Percentiles rank a stretch among this genome's conserved stretches.
Conservation (phyloP, 2,329 filamentous ascomycete species). For the Incumbomyces lentus region DNA sequence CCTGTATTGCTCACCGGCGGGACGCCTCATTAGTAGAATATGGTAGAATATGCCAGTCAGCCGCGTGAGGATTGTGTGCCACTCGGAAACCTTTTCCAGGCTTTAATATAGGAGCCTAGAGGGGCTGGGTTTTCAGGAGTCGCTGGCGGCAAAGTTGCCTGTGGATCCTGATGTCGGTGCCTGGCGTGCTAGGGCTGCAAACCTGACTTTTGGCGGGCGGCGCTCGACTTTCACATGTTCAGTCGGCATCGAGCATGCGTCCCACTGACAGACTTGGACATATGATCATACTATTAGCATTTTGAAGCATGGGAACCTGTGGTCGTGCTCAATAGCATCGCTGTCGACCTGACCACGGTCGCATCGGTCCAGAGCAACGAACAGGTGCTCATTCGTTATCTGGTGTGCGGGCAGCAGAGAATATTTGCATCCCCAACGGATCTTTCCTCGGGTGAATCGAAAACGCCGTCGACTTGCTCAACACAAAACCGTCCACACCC, state of each 20-base stretch:
- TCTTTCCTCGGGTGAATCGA: not conserved
- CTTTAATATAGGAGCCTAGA: no score
- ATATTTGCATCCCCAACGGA: conserved; percentile 1
- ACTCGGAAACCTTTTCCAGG: no score
- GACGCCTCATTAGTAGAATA: no score
- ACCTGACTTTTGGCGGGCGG: no score
- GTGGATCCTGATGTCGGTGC: not conserved
- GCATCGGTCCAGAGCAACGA: not conserved
- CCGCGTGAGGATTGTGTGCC: no score
- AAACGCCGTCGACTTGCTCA: not conserved
- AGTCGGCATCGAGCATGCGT: not conserved
- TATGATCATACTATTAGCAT: not conserved
- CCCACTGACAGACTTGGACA: not conserved
- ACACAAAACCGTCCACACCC: conserved; percentile 18
- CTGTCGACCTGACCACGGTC: not conserved
- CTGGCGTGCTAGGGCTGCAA: no score
- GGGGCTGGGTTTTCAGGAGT: no score
- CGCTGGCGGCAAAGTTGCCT: no score
- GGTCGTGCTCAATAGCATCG: not conserved
- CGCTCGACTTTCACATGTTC: conserved; percentile 4
- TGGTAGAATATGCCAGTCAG: no score
- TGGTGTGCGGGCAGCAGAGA: not conserved
- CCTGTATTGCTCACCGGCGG: no score
- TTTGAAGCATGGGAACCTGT: not conserved
- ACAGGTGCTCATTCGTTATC: not conserved